These are phyloP conservation scores for Aspergillus piperis DNA, from an alignment of 2,329 filamentous ascomycete genomes.

Conservation along the genomic window DNA sequence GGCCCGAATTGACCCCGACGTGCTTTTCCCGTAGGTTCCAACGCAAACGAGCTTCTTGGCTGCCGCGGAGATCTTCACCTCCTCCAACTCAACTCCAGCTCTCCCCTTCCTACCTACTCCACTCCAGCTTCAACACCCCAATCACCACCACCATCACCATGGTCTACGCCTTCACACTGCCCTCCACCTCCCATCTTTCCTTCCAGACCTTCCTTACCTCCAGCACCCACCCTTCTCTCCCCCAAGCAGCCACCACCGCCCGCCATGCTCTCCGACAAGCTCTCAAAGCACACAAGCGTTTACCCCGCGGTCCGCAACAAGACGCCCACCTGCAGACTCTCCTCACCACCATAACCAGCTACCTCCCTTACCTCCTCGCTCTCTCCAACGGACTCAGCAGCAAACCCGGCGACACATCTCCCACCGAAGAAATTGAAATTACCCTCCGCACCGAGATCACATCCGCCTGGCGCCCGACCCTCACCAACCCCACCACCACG, in stretches of 20 bases:
- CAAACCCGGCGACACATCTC: conserved; percentile 44
- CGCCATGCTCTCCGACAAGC: conserved; percentile 80
- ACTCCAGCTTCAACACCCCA: neutral
- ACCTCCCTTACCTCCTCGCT: conserved; percentile 80
- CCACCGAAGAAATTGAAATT: conserved; percentile 66
- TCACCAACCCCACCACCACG: conserved; percentile 55
- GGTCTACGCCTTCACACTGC: conserved; percentile 86
- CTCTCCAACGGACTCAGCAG: conserved; percentile 71
- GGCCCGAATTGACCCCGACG: neutral
- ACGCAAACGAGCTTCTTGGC: conserved; percentile 12
- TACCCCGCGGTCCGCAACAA: conserved; percentile 68
- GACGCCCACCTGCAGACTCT: conserved; percentile 70
- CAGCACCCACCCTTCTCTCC: conserved; percentile 84
- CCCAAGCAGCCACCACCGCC: conserved; percentile 76
- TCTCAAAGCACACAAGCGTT: conserved; percentile 85
- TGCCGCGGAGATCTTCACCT: conserved; percentile 25
- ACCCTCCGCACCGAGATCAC: conserved; percentile 68
- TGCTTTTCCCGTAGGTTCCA: neutral
- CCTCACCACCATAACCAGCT: conserved; percentile 69
- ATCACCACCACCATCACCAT: conserved; percentile 51
- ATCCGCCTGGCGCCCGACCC: conserved; percentile 77
- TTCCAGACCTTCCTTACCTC: conserved; percentile 77
- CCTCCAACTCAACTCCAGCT: conserved; percentile 14
- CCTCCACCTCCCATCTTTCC: conserved; percentile 84
- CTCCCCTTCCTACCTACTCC: conserved; percentile 18